Evolutionary conservation across 1,284 basidiomycete species (phyloP).

Genomic region (Meira miltonrushii): DNA sequence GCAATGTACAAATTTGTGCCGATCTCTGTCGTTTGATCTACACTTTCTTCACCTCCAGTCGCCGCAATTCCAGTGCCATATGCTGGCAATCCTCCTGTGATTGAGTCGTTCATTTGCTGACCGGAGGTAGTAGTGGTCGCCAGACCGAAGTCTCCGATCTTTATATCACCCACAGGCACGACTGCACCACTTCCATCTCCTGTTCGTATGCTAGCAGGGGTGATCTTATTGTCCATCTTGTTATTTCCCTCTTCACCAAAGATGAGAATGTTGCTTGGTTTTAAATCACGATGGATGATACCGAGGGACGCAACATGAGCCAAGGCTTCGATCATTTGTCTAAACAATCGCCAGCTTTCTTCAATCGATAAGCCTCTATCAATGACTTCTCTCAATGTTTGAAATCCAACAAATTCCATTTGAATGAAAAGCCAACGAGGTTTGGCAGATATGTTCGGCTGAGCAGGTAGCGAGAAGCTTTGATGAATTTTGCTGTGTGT

Average conservation of each 20-base stretch:
- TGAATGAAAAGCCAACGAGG: conserved; percentile 67
- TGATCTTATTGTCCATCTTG: background rate
- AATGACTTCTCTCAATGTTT: conserved; percentile 48
- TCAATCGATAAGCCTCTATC: conserved; percentile 53
- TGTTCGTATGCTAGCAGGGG: no score
- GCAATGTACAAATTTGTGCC: conserved; percentile 90
- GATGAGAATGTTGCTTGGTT: conserved; percentile 50
- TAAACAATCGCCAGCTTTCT: conserved; percentile 82
- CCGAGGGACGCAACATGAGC: conserved; percentile 77
- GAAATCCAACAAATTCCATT: conserved; percentile 61
- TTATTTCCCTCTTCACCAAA: conserved; percentile 15
- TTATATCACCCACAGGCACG: conserved; percentile 68
- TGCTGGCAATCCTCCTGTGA: conserved; percentile 6
- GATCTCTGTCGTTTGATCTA: conserved; percentile 60
- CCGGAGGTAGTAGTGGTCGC: conserved; percentile 52
- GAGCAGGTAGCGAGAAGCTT: no score
- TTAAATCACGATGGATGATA: conserved; percentile 90
- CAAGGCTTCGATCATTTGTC: conserved; percentile 79
- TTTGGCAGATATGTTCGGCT: conserved; percentile 2
- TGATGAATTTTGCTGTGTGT: conserved; percentile 11
- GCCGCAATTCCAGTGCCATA: background rate
- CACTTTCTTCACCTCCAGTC: conserved; percentile 60
- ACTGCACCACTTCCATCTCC: background rate
- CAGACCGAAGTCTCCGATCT: conserved; percentile 91
- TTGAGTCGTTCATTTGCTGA: conserved; percentile 37